phyloP scores from a whole-genome alignment of 2,329 filamentous ascomycete species.

The Botrytis aclada region DNA sequence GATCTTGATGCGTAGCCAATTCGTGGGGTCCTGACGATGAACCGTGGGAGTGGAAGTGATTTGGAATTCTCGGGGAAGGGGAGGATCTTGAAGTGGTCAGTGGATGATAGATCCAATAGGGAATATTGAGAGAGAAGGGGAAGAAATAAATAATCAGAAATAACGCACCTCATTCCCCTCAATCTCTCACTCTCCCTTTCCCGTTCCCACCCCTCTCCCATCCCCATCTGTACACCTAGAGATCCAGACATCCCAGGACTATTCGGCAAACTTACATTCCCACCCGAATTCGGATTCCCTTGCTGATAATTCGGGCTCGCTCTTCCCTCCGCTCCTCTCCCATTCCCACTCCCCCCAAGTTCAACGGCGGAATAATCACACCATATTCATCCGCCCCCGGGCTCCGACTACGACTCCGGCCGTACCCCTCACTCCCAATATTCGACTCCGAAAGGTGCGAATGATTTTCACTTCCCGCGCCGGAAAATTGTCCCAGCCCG shows the following conservation, averaged over 20 bases:
- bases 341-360: neutral
- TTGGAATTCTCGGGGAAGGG: too few species aligned
- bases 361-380: neutral
- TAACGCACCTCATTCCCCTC: neutral
- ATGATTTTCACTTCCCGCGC: neutral
- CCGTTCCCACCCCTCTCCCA: neutral
- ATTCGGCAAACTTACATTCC: neutral
- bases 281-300: neutral
- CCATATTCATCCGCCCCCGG: constrained; percentile 1
- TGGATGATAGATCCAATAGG: neutral
- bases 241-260: neutral
- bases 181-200: neutral
- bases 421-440: neutral
- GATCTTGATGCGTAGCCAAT: neutral
- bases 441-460: neutral
- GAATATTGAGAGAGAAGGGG: neutral
- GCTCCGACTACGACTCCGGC: neutral
- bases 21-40: neutral
- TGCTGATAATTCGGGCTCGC: neutral
- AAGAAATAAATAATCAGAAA: neutral
- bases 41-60: neutral
- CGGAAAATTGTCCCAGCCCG: neutral
- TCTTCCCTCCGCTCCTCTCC: neutral
- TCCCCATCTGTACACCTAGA: neutral
- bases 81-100: neutral